Evolutionary conservation across 2,329 filamentous ascomycete genomes (phyloP), one percentile per base, ranked within the genome.

Genomic region (Fusarium sp.): DNA sequence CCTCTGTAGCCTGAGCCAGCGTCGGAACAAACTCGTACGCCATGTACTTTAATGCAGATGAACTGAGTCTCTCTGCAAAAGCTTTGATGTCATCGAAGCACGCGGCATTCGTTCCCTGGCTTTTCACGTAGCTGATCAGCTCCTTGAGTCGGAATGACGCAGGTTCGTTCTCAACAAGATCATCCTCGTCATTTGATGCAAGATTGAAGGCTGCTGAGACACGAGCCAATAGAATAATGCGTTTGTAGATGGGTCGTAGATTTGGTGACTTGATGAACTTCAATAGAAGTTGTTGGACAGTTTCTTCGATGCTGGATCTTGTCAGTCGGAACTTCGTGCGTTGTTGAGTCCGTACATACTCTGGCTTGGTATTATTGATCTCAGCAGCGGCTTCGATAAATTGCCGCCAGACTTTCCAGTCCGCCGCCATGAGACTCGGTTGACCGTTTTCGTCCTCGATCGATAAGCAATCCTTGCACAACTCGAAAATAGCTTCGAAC

Each of bases 31-130:
- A 81, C 2, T 81, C 68, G 12, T 83, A 79, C 8, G 86, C 79
- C 13, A 88, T 74, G 30, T 82, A 77, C 47, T 81, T 82, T 13
- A 85, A 74, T 12, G 87, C 86, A 1, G 80, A 74, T 6, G 82
- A 78, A 3, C 78, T 81, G 1, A 90, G 81, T 26, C 79, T 77
- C 45, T 85, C 82, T 7, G 86, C 78, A 62, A 86, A 87, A 2
- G 72, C 69, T 67, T 84, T 87, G 45, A 88, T 74, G 55, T 88
- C 87, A 39, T 85, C 83, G 62, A 89, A 88, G 62, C 82, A 86
- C 12, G 82, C 80, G 9, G 81, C 77, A n/a, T 79, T 82, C 0
- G 70, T 69, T n/a, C 77, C 79, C 60, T 85, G 80, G 39, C 81
- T 78, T 5, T 81, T 70, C 26, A 86, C 76, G 50, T 84, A 84